Evolutionary conservation across 371 early-diverging fungal species (phyloP).

Genomic region (Rhizopus microsporus): DNA sequence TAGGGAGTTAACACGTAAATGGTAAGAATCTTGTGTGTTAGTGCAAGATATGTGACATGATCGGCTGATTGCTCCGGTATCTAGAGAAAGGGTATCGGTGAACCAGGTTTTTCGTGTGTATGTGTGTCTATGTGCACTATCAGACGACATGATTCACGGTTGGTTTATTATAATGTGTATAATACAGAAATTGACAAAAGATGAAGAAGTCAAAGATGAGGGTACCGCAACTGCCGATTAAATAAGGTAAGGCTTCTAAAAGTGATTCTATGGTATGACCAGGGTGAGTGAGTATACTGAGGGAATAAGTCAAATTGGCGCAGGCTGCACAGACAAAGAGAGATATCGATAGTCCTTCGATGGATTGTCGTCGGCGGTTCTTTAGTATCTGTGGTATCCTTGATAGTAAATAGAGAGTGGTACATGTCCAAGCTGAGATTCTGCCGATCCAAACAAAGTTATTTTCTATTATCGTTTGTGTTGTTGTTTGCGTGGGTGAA

Average conservation of each 20-base stretch:
- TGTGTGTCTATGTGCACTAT: neutral
- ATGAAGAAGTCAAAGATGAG: constrained; percentile 35
- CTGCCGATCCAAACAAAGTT: constrained; percentile 47
- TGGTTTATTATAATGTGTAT: constrained; percentile 10
- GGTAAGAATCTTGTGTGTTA: too few species aligned
- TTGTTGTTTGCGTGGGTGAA: neutral
- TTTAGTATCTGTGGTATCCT: constrained; percentile 71
- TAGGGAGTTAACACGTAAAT: too few species aligned
- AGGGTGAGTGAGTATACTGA: constrained; percentile 56
- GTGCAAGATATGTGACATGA: too few species aligned
- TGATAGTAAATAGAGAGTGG: constrained; percentile 63
- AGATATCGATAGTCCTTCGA: constrained; percentile 62
- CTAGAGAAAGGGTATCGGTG: too few species aligned
- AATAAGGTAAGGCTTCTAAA: constrained; percentile 39
- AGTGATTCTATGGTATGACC: constrained; percentile 34
- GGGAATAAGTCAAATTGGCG: constrained; percentile 68
- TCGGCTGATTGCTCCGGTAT: too few species aligned
- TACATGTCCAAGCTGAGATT: constrained; percentile 65
- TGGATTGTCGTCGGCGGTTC: constrained; percentile 58
- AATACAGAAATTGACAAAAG: constrained; percentile 36
- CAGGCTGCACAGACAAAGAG: constrained; percentile 70
- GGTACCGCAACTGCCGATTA: constrained; percentile 45
- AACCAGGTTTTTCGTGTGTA: too few species aligned
- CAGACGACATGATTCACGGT: neutral
- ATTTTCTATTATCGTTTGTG: constrained; percentile 6